Evolutionary conservation across 1,284 basidiomycete genomes (phyloP).

Genomic region (Ganoderma lucidum): DNA sequence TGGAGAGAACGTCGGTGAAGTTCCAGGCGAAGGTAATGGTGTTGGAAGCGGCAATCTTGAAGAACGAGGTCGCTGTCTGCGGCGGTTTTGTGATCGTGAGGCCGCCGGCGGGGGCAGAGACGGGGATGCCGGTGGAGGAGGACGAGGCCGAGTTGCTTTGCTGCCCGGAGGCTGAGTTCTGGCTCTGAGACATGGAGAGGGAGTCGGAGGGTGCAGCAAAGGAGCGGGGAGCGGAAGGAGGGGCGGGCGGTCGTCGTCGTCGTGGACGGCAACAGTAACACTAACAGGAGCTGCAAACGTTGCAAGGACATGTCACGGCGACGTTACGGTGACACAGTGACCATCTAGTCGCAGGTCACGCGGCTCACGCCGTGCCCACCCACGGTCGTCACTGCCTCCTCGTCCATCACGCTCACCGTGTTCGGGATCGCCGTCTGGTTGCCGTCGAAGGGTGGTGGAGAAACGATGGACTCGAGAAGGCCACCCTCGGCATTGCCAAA

Average conservation of each 20-base stretch:
- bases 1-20: conserved; percentile 73
- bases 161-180: conserved; percentile 2
- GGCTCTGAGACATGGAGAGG: conserved; percentile 18
- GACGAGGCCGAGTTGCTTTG: conserved; percentile 9
- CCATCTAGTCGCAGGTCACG: not conserved
- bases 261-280: conserved; percentile 9
- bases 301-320: conserved; percentile 1
- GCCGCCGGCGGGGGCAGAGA: conserved; percentile 68
- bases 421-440: not conserved
- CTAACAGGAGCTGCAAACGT: conserved; percentile 3
- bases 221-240: conserved; percentile 21
- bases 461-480: not conserved
- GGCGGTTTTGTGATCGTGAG: conserved; percentile 83
- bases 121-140: conserved; percentile 48
- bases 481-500: not conserved
- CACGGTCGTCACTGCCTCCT: not conserved
- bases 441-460: not conserved
- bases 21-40: conserved; percentile 94
- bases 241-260: conserved; percentile 24
- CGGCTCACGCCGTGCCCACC: not conserved
- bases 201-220: conserved; percentile 9
- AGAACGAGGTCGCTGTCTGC: conserved; percentile 82
- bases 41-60: conserved; percentile 84
- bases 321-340: conserved; percentile 1
- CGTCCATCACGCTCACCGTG: not conserved